Evolutionary conservation across 306 rosid species (phyloP), one percentile per base, ranked within the genome.

Genomic region (Trichosanthes truncata): DNA sequence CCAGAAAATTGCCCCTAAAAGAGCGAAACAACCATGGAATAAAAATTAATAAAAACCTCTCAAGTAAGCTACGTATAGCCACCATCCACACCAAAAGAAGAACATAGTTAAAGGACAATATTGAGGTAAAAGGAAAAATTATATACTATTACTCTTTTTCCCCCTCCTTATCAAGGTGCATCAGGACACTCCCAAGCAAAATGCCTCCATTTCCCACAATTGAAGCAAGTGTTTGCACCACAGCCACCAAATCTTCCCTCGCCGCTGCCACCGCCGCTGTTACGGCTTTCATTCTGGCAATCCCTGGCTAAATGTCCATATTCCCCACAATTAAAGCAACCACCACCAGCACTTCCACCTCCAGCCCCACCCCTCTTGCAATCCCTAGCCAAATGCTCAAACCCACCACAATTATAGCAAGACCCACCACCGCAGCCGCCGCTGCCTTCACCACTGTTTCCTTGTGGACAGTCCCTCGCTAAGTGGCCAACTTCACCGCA

Each of bases 401-500:
- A 79, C 20, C 84, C 90, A 4, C 97, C 94, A 38, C 97, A 92
- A 33, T 76, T 83, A 62, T 78, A 92, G 66, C 97, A 90, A 35
- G 76, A 33, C 8, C 79, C 79, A 12, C 59, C 83, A 4, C 76
- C 82, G 0, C 80, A 61, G 3, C 82, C 63, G 0, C 82, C 87
- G 0, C 82, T 87, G 0, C 89, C 86, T 0, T 84, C 89, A 0
- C 68, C 60, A 3, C 69, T 61, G 74, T 45, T 79, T 6, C 90
- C 96, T 5, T 33, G 83, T 53, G 82, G 62, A 61, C 97, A 93
- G 29, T 86, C 91, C 89, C 97, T 91, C 9, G 92, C 93, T 73
- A 89, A 33, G 83, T 93, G 97, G 1, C 97, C 97, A 23, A 79
- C 82, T 11, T 80, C 93, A 10, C 96, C 96, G 35, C 97, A 93